Conservation (phyloP, 192 early-diverging fungal genomes). For the Backusella parvicylindrica region DNA sequence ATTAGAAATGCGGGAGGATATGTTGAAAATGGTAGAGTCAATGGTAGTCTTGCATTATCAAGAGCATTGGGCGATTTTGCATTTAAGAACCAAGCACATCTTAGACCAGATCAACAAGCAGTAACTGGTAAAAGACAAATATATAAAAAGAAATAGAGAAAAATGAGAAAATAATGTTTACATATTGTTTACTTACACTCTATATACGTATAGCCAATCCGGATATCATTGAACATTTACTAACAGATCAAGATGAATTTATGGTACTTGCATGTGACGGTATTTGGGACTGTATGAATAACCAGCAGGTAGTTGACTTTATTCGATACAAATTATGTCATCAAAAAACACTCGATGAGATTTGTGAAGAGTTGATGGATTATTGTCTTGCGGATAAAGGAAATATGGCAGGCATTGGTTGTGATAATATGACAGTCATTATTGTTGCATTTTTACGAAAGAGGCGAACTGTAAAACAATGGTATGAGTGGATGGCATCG, state of each 20-base stretch:
- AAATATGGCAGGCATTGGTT: slow-evolving; percentile 88
- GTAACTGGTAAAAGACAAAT: slow-evolving; percentile 64
- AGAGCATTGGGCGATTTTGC: slow-evolving; percentile 98
- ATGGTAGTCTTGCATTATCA: slow-evolving; percentile 95
- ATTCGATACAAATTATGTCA: slow-evolving; percentile 68
- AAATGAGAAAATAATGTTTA: too few species aligned
- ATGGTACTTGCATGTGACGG: slow-evolving; percentile 96
- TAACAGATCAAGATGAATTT: slow-evolving; percentile 85
- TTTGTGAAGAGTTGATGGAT: slow-evolving; percentile 90
- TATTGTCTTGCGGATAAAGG: slow-evolving; percentile 83
- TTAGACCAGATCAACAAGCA: slow-evolving; percentile 85
- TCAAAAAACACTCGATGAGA: slow-evolving; percentile 53
- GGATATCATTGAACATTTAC: slow-evolving; percentile 63
- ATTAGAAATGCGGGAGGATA: slow-evolving; percentile 92
- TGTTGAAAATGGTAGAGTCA: slow-evolving; percentile 97
- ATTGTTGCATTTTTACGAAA: slow-evolving; percentile 82
- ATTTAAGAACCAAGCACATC: slow-evolving; percentile 83
- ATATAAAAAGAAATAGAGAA: not conserved
- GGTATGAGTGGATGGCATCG: slow-evolving; percentile 52
- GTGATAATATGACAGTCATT: slow-evolving; percentile 99
- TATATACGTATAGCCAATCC: slow-evolving; percentile 58
- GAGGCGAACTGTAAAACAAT: slow-evolving; percentile 65
- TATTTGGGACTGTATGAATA: slow-evolving; percentile 97
- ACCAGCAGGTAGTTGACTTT: slow-evolving; percentile 86
- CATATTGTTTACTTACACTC: not conserved